Evolutionary conservation across 2,329 filamentous ascomycete genomes (phyloP).

Genomic region (Zymoseptoria ardabiliae): DNA sequence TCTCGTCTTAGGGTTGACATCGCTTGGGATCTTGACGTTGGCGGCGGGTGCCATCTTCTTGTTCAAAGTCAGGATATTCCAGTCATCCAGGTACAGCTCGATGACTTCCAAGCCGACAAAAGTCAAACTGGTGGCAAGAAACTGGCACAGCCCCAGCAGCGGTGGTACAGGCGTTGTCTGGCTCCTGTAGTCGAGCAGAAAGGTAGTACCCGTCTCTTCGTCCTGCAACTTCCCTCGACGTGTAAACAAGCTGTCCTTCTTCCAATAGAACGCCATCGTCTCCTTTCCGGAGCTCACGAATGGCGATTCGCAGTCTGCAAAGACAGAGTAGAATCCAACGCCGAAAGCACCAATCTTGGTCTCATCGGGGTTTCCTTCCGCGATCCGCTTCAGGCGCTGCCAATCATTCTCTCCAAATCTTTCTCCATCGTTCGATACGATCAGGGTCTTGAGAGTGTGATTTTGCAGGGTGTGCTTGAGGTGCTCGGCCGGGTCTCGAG

Average conservation of each 20-base stretch:
- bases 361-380: constrained; percentile 98
- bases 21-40: constrained; percentile 64
- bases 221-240: constrained; percentile 67
- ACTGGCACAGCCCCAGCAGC: constrained; percentile 79
- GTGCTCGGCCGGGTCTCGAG: constrained; percentile 59
- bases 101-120: constrained; percentile 86
- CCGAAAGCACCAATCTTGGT: constrained; percentile 98
- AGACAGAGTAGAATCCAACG: constrained; percentile 96
- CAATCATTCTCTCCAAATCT: constrained; percentile 87
- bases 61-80: constrained; percentile 65
- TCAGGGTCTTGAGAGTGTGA: constrained; percentile 77
- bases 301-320: constrained; percentile 94
- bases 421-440: constrained; percentile 87
- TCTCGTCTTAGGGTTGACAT: constrained; percentile 73
- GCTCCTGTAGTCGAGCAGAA: constrained; percentile 90
- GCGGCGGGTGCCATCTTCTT: constrained; percentile 81
- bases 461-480: constrained; percentile 78
- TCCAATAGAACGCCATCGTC: constrained; percentile 99
- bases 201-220: constrained; percentile 68
- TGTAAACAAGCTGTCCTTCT: constrained; percentile 94
- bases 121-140: constrained; percentile 87
- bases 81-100: constrained; percentile 86
- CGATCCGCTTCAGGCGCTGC: constrained; percentile 88
- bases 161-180: constrained; percentile 79
- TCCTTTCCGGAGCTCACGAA: constrained; percentile 89